Conservation (phyloP, 331 rosid species). For the Malus hybrid region DNA sequence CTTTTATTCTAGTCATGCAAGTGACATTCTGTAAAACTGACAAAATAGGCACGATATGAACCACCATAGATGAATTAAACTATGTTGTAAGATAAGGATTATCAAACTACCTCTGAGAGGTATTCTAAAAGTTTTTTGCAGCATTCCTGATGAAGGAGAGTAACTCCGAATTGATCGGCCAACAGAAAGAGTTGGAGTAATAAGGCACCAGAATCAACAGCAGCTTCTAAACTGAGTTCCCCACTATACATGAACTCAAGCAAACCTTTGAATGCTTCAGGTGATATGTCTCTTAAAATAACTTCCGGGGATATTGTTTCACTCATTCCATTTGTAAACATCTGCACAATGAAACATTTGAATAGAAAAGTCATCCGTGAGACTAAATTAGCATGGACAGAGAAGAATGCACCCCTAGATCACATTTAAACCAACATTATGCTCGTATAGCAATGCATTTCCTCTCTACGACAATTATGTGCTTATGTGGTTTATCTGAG, state of each 20-base stretch:
- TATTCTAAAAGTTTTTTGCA: conserved; percentile 79
- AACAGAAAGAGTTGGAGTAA: conserved; percentile 69
- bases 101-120: conserved; percentile 84
- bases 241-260: conserved; percentile 77
- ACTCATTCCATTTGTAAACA: conserved; percentile 99
- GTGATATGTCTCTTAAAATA: conserved; percentile 62
- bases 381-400: neutral
- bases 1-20: conserved; percentile 46
- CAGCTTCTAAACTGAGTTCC: conserved; percentile 43
- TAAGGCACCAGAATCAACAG: conserved; percentile 50
- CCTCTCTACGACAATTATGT: neutral
- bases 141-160: conserved; percentile 87
- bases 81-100: conserved; percentile 18
- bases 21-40: conserved; percentile 31
- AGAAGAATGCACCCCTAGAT: neutral
- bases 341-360: conserved; percentile 40
- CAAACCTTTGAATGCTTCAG: conserved; percentile 79
- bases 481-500: neutral
- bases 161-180: conserved; percentile 93
- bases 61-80: conserved; percentile 16
- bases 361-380: conserved; percentile 3
- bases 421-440: neutral
- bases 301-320: conserved; percentile 77
- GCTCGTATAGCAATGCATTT: neutral
- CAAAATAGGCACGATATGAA: conserved; percentile 21